Evolutionary conservation across 441 rosid genomes (phyloP), one percentile per base, ranked within the genome.

Genomic region (Adansonia madagascariensis): DNA sequence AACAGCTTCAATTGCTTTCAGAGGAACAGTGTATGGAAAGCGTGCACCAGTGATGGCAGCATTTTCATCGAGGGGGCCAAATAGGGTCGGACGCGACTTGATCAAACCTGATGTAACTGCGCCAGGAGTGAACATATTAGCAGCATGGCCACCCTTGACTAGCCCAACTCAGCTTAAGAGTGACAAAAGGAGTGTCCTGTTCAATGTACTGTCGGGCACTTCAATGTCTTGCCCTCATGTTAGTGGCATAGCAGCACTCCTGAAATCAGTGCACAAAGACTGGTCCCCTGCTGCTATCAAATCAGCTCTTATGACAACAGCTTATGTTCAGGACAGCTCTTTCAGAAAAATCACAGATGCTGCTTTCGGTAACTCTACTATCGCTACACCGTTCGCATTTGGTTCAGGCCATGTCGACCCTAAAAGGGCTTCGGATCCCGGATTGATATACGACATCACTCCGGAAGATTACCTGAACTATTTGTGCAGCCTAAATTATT

Each of bases 141-240:
- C 92, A 5, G 94, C 88, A n/a, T 91, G 92, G 94, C 87, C 90
- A 11, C 85, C 90, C 1, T 67, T 62, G 41, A 47, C 79, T 31
- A 83, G 86, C 76, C 91, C 91, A 27, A 83, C 86, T 11, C 81
- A 77, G 61, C 79, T 89, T 7, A 71, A 57, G 39, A 81, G 80
- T 1, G 94, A 91, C 59, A 81, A 82, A 52, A 85, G 94, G 65
- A 81, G 88, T 0, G 90, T 91, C 62, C 44, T 74, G 3, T 91
- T 89, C 89, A 91, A 89, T 78, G 79, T 91, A 66, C 63, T 83
- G 47, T 91, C 95, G 0, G 93, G 93, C 75, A 89, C 81, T 17
- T 91, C 91, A 84, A 91, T 91, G 95, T 87, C 95, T 1, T 91
- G 95, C 79, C 95, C 95, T 4, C 95, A 91, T 72, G 75, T 89